Evolutionary conservation across 805 yeast genomes (phyloP), one percentile per base, ranked within the genome.

Genomic region (Kurtzmaniella cleridarum): DNA sequence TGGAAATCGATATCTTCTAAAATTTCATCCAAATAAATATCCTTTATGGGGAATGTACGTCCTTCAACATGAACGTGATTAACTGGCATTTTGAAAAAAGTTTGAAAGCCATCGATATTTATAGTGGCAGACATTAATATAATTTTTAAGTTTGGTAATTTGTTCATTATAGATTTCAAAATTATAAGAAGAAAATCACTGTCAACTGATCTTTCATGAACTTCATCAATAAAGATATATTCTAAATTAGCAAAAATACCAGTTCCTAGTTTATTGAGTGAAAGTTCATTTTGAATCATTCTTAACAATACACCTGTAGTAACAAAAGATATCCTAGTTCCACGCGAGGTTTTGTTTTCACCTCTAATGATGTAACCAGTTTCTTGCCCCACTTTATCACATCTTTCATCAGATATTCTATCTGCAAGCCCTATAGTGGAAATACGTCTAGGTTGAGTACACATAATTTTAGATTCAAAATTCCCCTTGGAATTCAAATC

Each of bases 391-490:
- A 81, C 67, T 13, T 49, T 53, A 18, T 63, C 73, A 35, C 76
- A 71, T 47, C 97, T 73, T 55, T 91, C 98, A 8, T 81, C 87
- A 1, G 96, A 78, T 5, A 91, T 87, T 55, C 98, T 76, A 44
- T 90, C 95, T 0, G 97, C 96, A 40, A 91, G 71, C 2, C 97
- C 96, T 58, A 91, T 84, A 0, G 97, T 88, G 1, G 97, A 87
- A 40, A 91, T 90, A 70, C 98, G 81, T 60, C 98, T 75, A 2
- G 98, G 98, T 59, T 91, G 98, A 0, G 97, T 89, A 60, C 96
- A 89, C 1, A 91, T 65, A 3, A 91, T 84, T 30, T 71, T 74
- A 3, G 83, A 72, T 17, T 50, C 57, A 45, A 71, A 81, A 44
- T 75, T 76, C 0, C 74, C 73, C 10, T 60, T 54, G 0, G 61